phyloP scores from a whole-genome alignment of 1,284 basidiomycete genomes.

The Ustilago loliicola region DNA sequence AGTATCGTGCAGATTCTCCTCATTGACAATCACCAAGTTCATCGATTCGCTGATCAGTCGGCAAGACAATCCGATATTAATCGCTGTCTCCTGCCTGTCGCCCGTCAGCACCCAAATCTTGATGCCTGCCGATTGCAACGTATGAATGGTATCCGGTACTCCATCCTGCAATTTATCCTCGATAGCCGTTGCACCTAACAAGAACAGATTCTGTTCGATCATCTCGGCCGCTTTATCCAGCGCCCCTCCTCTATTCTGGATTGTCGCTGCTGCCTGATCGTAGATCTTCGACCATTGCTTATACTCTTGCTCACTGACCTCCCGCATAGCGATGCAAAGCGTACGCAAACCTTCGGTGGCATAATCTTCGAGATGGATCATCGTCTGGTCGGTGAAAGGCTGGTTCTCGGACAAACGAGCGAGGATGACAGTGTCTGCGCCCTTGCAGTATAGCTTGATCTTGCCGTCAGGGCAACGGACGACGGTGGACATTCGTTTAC shows the following conservation, averaged over 20 bases:
- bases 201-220: conserved; percentile 91
- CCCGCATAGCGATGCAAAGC: conserved; percentile 93
- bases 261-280: conserved; percentile 89
- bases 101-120: conserved; percentile 99
- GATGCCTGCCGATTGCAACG: conserved; percentile 96
- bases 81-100: conserved; percentile 98
- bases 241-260: conserved; percentile 92
- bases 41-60: conserved; percentile 96
- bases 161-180: conserved; percentile 99
- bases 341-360: conserved; percentile 97
- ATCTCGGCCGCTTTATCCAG: conserved; percentile 94
- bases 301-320: conserved; percentile 91
- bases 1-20: conserved; percentile 85
- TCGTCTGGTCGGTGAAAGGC: conserved; percentile 85
- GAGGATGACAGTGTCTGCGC: conserved; percentile 90
- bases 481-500: conserved; percentile 97
- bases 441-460: conserved; percentile 96
- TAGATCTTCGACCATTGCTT: conserved; percentile 88
- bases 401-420: conserved; percentile 73
- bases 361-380: conserved; percentile 82
- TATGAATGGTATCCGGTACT: conserved; percentile 97
- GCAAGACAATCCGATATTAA: conserved; percentile 98
- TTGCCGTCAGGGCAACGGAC: conserved; percentile 88
- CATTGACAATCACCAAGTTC: conserved; percentile 94
- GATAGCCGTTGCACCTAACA: conserved; percentile 96